A percentile compares a stretch with the other conserved stretches of the same genome.
Evolutionary conservation across 345 rosid species (phyloP).

Genomic region (Syzygium aqueum): DNA sequence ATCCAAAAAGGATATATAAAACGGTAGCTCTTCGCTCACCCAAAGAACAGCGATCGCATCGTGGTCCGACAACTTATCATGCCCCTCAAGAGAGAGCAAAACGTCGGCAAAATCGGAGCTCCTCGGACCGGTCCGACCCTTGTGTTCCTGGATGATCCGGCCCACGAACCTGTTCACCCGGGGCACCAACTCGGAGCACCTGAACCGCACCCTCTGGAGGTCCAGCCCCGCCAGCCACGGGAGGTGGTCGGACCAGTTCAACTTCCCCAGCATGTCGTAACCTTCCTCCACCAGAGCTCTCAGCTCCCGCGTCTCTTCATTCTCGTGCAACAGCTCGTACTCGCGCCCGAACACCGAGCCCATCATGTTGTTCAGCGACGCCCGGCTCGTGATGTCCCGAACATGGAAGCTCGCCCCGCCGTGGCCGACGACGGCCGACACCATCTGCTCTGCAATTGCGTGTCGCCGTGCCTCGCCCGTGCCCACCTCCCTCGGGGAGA

Average conservation of each 20-base stretch:
- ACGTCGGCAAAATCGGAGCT: conserved; percentile 36
- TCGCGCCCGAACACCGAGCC: conserved; percentile 35
- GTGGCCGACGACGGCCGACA: conserved; percentile 4
- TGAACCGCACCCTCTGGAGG: conserved; percentile 26
- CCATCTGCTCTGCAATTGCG: conserved; percentile 30
- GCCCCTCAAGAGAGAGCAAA: conserved; percentile 24
- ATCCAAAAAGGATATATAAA: neutral
- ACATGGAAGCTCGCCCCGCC: conserved; percentile 1
- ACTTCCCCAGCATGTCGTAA: conserved; percentile 32
- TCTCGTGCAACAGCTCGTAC: conserved; percentile 9
- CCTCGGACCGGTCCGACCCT: neutral
- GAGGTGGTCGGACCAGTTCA: conserved; percentile 50
- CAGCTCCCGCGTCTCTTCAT: conserved; percentile 19
- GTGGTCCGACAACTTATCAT: conserved; percentile 19
- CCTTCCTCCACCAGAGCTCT: conserved; percentile 39
- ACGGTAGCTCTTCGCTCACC: conserved; percentile 13
- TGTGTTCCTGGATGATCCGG: conserved; percentile 32
- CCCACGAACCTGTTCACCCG: conserved; percentile 35
- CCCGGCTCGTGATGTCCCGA: conserved; percentile 26
- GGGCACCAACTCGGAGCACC: conserved; percentile 35
- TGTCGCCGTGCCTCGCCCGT: conserved; percentile 21
- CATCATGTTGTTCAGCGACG: conserved; percentile 53
- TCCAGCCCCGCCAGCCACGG: conserved; percentile 38
- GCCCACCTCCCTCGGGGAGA: conserved; percentile 34
- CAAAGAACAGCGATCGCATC: conserved; percentile 47